Evolutionary conservation across 345 rosid species (phyloP).

Genomic region (Litchi chinensis): DNA sequence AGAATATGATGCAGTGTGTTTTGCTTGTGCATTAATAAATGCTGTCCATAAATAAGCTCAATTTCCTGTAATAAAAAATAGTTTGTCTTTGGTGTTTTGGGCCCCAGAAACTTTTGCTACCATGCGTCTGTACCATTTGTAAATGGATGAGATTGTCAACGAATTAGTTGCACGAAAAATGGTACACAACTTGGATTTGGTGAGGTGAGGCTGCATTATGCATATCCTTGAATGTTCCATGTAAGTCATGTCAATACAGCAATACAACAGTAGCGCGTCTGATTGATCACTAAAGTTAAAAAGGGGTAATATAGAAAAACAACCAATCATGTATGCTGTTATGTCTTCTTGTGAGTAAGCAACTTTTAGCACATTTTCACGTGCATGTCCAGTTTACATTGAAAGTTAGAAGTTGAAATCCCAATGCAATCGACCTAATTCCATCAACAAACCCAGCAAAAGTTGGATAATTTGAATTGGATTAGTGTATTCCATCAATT

Average conservation of each 20-base stretch:
- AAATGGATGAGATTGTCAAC: too few species aligned
- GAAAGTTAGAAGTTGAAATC: neutral
- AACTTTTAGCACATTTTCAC: too few species aligned
- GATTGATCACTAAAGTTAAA: neutral
- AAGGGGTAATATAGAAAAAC: too few species aligned
- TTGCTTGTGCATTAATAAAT: neutral
- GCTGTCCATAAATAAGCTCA: neutral
- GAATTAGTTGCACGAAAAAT: too few species aligned
- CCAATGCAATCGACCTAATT: neutral
- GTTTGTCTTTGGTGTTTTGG: neutral
- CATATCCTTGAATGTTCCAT: too few species aligned
- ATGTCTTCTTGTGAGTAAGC: too few species aligned
- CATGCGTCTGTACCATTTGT: too few species aligned
- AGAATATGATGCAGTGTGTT: neutral
- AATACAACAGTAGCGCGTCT: neutral
- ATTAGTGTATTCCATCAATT: neutral
- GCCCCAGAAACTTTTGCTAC: too few species aligned
- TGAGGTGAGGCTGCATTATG: too few species aligned
- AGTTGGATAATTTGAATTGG: neutral
- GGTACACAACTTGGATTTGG: too few species aligned
- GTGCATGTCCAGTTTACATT: neutral
- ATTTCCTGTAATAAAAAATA: constrained; percentile 1
- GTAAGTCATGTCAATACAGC: too few species aligned
- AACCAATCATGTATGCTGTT: too few species aligned
- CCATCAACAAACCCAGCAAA: neutral